A percentile compares a stretch with the other conserved stretches of the same genome.
phyloP scores from a whole-genome alignment of 306 rosid genomes.

The Cajanus cajan region DNA sequence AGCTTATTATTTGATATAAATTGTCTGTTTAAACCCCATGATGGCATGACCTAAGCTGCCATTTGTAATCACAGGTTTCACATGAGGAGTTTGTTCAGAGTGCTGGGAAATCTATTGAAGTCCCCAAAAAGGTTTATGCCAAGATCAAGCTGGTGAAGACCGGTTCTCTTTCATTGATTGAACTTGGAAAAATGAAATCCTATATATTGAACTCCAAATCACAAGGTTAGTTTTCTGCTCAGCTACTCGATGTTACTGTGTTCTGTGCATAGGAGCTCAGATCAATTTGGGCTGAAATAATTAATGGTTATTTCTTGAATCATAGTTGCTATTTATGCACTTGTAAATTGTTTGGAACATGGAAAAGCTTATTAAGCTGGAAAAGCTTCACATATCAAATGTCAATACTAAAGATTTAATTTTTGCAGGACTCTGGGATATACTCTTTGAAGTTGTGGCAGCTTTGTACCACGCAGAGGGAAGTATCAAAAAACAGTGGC shows the following conservation, averaged over 20 bases:
- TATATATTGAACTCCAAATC: constrained; percentile 57
- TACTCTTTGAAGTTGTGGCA: constrained; percentile 73
- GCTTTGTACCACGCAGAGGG: constrained; percentile 79
- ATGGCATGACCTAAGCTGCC: constrained; percentile 1
- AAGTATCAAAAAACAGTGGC: constrained; percentile 77
- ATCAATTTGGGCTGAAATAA: constrained; percentile 10
- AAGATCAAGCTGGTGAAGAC: constrained; percentile 69
- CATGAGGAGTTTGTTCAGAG: constrained; percentile 50
- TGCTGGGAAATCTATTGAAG: constrained; percentile 39
- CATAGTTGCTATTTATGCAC: not conserved
- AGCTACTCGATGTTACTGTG: not conserved
- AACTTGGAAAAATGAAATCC: constrained; percentile 77
- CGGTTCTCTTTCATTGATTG: constrained; percentile 64
- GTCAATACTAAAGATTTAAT: constrained; percentile 17
- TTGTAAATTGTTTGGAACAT: not conserved
- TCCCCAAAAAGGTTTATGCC: constrained; percentile 58
- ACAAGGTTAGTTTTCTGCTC: constrained; percentile 45
- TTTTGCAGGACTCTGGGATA: constrained; percentile 73
- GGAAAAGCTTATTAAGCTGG: constrained; percentile 28
- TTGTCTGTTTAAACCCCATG: constrained; percentile 13
- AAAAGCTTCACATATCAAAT: constrained; percentile 5
- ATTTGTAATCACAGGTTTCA: constrained; percentile 56
- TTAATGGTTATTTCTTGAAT: constrained; percentile 12
- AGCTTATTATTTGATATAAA: constrained; percentile 10
- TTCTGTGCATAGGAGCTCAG: not conserved